A percentile compares a stretch with the other conserved stretches of the same genome.
Conservation (phyloP, 805 yeast genomes). For the Candida broadrunensis region DNA sequence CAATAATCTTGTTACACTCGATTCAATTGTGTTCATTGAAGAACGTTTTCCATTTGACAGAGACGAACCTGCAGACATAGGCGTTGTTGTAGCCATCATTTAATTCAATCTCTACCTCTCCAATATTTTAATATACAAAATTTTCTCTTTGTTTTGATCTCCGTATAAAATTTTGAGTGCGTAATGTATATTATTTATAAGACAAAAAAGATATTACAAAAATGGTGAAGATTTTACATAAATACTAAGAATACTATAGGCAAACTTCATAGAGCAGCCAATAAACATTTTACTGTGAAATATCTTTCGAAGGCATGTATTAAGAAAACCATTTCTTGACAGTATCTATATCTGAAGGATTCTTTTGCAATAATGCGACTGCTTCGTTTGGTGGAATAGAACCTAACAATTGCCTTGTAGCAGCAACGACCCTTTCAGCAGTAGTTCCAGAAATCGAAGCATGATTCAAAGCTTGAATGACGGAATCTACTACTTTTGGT, state of each 20-base stretch:
- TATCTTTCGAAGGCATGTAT: too few relatives aligned
- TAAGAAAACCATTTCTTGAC: slow-evolving; percentile 57
- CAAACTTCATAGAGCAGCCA: too few relatives aligned
- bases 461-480: slow-evolving; percentile 71
- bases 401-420: slow-evolving; percentile 63
- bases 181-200: too few relatives aligned
- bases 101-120: background rate
- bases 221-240: background rate
- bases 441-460: slow-evolving; percentile 65
- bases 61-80: background rate
- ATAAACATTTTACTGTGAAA: too few relatives aligned
- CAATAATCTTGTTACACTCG: slow-evolving; percentile 72
- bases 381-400: slow-evolving; percentile 70
- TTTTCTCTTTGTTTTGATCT: too few relatives aligned
- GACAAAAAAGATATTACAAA: too few relatives aligned
- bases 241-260: slow-evolving; percentile 1
- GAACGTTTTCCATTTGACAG: slow-evolving; percentile 11
- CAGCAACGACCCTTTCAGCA: slow-evolving; percentile 61
- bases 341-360: slow-evolving; percentile 53
- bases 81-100: background rate
- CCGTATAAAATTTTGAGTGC: too few relatives aligned
- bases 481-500: slow-evolving; percentile 62
- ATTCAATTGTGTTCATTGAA: slow-evolving; percentile 57
- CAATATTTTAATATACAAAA: too few relatives aligned
- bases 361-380: slow-evolving; percentile 56